These are phyloP conservation scores for Candida tropicalis DNA, from an alignment of 1,139 yeast species.

Conservation along the genomic window DNA sequence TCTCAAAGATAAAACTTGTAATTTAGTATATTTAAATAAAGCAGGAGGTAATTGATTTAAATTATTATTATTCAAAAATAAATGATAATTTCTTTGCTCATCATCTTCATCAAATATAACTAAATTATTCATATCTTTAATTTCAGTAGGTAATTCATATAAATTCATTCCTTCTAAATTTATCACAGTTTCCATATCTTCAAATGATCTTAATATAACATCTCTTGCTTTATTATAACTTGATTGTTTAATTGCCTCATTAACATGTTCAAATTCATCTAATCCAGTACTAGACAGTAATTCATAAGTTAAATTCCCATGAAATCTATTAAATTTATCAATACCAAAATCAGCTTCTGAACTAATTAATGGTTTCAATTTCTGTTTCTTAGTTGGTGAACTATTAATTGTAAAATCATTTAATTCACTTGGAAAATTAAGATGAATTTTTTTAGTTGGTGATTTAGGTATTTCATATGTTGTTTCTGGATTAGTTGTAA, in stretches of 20 bases:
- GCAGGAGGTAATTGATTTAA: conserved; percentile 37
- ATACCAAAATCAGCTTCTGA: conserved; percentile 53
- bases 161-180: conserved; percentile 41
- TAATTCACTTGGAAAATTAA: conserved; percentile 9
- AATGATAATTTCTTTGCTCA: conserved; percentile 26
- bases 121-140: conserved; percentile 45
- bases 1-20: conserved; percentile 45
- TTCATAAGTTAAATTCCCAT: conserved; percentile 27
- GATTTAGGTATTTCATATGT: conserved; percentile 30
- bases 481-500: conserved; percentile 23
- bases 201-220: conserved; percentile 42
- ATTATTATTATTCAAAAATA: conserved; percentile 42
- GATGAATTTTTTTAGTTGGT: conserved; percentile 19
- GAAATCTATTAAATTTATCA: conserved; percentile 46
- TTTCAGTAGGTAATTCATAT: conserved; percentile 45
- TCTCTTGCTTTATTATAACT: conserved; percentile 31
- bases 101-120: conserved; percentile 30
- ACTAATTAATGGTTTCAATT: conserved; percentile 23
- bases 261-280: conserved; percentile 14
- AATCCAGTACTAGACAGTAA: conserved; percentile 26
- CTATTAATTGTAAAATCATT: not conserved
- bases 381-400: not conserved
- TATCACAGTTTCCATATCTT: conserved; percentile 37
- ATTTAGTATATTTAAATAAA: conserved; percentile 42
- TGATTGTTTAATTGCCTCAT: conserved; percentile 14